Base-by-base conservation (phyloP, 2,329 filamentous ascomycete species). In the Pseudogymnoascus pannorum region DNA sequence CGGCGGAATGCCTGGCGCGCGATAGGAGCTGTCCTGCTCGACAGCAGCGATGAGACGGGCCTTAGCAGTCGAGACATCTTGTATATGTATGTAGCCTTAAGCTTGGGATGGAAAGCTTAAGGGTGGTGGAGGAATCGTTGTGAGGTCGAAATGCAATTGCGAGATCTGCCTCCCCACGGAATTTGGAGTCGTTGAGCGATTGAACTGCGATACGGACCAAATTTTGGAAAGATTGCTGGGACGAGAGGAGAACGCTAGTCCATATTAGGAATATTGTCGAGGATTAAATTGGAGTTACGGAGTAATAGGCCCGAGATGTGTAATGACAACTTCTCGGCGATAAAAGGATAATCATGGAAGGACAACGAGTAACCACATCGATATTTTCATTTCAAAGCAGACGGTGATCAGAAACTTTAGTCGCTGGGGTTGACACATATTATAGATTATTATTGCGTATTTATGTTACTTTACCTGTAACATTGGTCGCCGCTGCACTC, bases 31-130 rank as follows among this genome's bases (percentile, higher is more conserved):
- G 78, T 72, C 66, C 81, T 77, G 66, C 82, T 79, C 66, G 84
- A 82, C 67, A 87, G 73, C 71, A 87, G 78, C 74, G 84, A 81
- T 71, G 82, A 79, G 69, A 84, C 82, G 69, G 85, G 85, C 74
- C 84, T 83, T 75, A 87, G 78, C 69, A 88, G 76, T 77, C 84
- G 79, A 70, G 82, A 73, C 72, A 73, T 73, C 65, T 66, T 72
- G 60, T 40, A 36, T 38, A 58, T 58, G 29, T 24, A 20, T 58
- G 57, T 24, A 7, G 14, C 36, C 57, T 40, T 58, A 40, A 40
- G 57, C 31, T 36, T 22, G 31, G 36, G 57, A 35, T 58, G 18
- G 7, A 38, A 26, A 36, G 31, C 31, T 58, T 18, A 40, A 36
- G 57, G 57, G 12, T 36, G 31, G 36, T 58, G 57, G 57, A 58